Conservation (phyloP, 73 alveolate genomes). For the Stentor roeselii region DNA sequence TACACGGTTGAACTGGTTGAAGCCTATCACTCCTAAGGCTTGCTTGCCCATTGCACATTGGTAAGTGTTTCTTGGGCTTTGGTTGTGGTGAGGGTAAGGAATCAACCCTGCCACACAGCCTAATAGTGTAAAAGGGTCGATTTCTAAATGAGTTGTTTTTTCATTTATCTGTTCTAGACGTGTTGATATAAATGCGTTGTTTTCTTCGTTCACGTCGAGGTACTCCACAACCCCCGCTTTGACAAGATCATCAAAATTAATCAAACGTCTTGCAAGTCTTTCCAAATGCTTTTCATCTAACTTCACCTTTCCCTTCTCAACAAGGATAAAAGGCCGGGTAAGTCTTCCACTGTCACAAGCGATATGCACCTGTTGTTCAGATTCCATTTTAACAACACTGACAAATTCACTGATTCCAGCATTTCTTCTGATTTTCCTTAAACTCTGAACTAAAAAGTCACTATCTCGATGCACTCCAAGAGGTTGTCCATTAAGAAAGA, state of each 20-base stretch:
- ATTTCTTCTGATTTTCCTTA: conserved; percentile 71
- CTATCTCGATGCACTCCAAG: conserved; percentile 95
- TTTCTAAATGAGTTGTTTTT: conserved; percentile 98
- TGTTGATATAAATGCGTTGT: conserved; percentile 96
- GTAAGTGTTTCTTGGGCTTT: conserved; percentile 98
- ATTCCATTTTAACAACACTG: conserved; percentile 58
- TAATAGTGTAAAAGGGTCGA: conserved; percentile 95
- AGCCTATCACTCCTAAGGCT: conserved; percentile 96
- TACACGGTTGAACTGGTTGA: conserved; percentile 80
- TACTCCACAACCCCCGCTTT: conserved; percentile 86
- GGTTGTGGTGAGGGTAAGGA: conserved; percentile 99
- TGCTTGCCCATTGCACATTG: conserved; percentile 99
- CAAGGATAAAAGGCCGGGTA: conserved; percentile 93
- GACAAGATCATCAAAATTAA: conserved; percentile 36
- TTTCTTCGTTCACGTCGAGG: conserved; percentile 98
- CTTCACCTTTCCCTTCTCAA: conserved; percentile 85
- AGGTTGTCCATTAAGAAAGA: conserved; percentile 97
- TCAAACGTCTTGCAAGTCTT: conserved; percentile 37
- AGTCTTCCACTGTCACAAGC: conserved; percentile 97
- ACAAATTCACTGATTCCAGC: conserved; percentile 86
- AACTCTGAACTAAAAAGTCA: conserved; percentile 79
- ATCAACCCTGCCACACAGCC: conserved; percentile 87
- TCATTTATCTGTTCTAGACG: conserved; percentile 50
- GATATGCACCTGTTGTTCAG: conserved; percentile 64
- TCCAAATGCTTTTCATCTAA: conserved; percentile 71